Conservation (phyloP, 306 rosid species). For the Argentina anserina region DNA sequence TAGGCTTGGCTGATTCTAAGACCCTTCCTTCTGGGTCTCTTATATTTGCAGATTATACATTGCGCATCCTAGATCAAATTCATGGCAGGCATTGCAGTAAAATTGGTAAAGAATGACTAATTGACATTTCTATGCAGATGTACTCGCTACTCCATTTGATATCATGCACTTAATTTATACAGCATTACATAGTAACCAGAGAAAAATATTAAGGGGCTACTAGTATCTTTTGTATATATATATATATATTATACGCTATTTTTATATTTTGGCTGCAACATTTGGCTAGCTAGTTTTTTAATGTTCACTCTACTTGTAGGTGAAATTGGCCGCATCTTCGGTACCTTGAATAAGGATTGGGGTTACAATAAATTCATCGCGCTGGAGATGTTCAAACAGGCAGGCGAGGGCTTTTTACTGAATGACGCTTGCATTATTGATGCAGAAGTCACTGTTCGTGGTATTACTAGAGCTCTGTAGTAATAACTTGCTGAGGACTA, state of each 20-base stretch:
- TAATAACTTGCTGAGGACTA: too few relatives aligned
- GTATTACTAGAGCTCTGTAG: too few relatives aligned
- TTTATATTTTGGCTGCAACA: not conserved
- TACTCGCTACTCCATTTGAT: too few relatives aligned
- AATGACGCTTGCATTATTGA: conserved; percentile 6
- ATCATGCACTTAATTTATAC: too few relatives aligned
- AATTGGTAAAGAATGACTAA: conserved; percentile 13
- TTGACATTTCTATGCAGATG: not conserved
- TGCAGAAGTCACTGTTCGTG: too few relatives aligned
- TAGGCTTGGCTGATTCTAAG: conserved; percentile 20
- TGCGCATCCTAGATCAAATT: conserved; percentile 44
- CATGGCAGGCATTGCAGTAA: too few relatives aligned
- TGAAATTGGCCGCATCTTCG: conserved; percentile 34
- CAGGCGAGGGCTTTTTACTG: conserved; percentile 31
- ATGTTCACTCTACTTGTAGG: not conserved
- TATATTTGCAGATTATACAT: conserved; percentile 29
- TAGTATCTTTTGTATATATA: not conserved
- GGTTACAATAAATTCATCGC: conserved; percentile 30
- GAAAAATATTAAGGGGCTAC: not conserved
- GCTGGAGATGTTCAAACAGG: conserved; percentile 17
- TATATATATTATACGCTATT: too few relatives aligned
- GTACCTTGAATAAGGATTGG: conserved; percentile 17
- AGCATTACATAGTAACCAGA: not conserved
- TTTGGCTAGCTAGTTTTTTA: conserved; percentile 22
- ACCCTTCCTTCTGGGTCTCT: conserved; percentile 25